Evolutionary conservation across 805 yeast genomes (phyloP).

Genomic region (Wickerhamomyces chaumierensis): DNA sequence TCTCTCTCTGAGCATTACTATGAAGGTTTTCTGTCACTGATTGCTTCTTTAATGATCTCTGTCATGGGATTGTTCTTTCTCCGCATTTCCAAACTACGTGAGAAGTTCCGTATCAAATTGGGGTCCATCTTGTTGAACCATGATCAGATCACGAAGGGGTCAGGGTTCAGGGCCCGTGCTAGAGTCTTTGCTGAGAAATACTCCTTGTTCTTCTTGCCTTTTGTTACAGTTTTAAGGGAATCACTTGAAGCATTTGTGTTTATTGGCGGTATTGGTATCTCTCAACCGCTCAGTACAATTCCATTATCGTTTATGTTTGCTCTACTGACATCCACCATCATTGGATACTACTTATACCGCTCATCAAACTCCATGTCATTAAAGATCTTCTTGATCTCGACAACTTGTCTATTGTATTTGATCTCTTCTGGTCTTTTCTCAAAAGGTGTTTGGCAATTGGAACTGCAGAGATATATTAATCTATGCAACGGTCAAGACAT

Average conservation of each 20-base stretch:
- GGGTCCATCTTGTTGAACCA: constrained; percentile 27
- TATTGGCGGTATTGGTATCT: constrained; percentile 78
- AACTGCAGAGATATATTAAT: constrained; percentile 64
- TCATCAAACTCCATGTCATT: constrained; percentile 74
- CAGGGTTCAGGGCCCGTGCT: constrained; percentile 13
- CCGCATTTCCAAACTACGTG: constrained; percentile 69
- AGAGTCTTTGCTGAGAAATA: constrained; percentile 41
- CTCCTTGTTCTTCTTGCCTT: constrained; percentile 68
- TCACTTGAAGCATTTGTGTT: constrained; percentile 89
- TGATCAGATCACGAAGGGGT: not conserved
- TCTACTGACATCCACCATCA: constrained; percentile 40
- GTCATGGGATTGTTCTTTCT: constrained; percentile 79
- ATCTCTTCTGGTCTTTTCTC: constrained; percentile 84
- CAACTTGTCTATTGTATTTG: constrained; percentile 72
- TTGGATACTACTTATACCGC: constrained; percentile 60
- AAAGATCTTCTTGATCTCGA: constrained; percentile 59
- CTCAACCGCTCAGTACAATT: constrained; percentile 54
- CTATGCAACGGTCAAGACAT: constrained; percentile 75
- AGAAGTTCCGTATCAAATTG: constrained; percentile 65
- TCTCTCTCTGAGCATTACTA: constrained; percentile 77
- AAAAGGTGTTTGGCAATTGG: constrained; percentile 85
- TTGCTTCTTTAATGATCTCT: constrained; percentile 72
- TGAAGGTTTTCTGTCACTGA: constrained; percentile 75
- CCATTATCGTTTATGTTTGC: constrained; percentile 57
- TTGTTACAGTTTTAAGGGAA: constrained; percentile 78